These are phyloP conservation scores for Ceratobasidium sp. DNA, from an alignment of 1,284 basidiomycete genomes.

Conservation along the genomic window DNA sequence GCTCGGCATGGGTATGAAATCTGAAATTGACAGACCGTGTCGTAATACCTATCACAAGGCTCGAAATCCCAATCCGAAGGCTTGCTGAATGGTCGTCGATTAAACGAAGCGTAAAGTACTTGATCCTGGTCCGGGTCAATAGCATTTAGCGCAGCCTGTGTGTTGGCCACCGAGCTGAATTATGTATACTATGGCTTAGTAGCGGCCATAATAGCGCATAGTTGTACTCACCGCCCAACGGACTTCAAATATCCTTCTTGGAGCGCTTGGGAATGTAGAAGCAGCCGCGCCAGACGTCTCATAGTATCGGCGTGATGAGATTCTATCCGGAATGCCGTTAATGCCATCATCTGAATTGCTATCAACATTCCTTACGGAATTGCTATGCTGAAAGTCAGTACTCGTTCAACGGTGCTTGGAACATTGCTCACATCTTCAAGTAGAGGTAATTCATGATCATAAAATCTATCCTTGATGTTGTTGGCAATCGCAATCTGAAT, in stretches of 20 bases:
- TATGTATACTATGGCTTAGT: too few species aligned
- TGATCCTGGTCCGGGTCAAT: slow-evolving; percentile 69
- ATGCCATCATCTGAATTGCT: too few species aligned
- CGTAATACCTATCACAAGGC: slow-evolving; percentile 75
- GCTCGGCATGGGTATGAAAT: neutral
- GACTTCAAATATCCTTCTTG: slow-evolving; percentile 62
- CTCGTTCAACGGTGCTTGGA: slow-evolving; percentile 36
- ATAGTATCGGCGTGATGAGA: slow-evolving; percentile 67
- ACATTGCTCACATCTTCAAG: slow-evolving; percentile 71
- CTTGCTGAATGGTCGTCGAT: slow-evolving; percentile 66
- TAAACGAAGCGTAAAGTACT: slow-evolving; percentile 72
- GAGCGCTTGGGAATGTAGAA: slow-evolving; percentile 64
- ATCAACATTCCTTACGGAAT: slow-evolving; percentile 60
- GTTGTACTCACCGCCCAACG: slow-evolving; percentile 9
- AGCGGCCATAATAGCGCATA: too few species aligned
- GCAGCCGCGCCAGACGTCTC: slow-evolving; percentile 59
- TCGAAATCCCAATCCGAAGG: slow-evolving; percentile 76
- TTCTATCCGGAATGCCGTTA: too few species aligned
- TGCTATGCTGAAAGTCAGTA: slow-evolving; percentile 54
- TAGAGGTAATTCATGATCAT: slow-evolving; percentile 66
- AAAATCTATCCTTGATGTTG: slow-evolving; percentile 70
- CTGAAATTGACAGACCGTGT: slow-evolving; percentile 60
- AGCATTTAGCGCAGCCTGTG: slow-evolving; percentile 58
- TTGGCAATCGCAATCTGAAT: slow-evolving; percentile 74
- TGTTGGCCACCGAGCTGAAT: slow-evolving; percentile 56